Base-by-base conservation (phyloP, 2,329 filamentous ascomycete species). In the Penicillium digitatum region DNA sequence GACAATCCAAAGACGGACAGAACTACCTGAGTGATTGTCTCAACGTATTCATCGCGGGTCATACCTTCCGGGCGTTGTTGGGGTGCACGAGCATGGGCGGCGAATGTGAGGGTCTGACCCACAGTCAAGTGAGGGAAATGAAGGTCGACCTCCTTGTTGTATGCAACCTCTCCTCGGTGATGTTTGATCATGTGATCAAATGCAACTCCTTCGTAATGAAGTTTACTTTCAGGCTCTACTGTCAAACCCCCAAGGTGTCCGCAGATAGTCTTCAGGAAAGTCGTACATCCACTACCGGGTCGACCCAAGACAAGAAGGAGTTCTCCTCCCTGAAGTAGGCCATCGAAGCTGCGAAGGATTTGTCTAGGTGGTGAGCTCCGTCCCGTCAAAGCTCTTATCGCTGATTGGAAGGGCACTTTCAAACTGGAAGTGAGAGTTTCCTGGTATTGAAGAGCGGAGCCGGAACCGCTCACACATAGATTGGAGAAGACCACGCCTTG, bases 91-190 rank as follows among this genome's bases (percentile, higher is more conserved):
- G 87, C 86, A 18, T 81, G 78, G 8, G 88, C 87, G 16, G 88
- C 88, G 59, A 91, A 91, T 50, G 82, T 84, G 45, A 92, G 79
- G 1, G 89, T 92, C 66, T 91, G 86, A 42, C 87, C 87, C 29
- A 91, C 87, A 0, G 82, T 62, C 32, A 65, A 35, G 24, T 64
- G 52, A 91, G 69, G 24, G 87, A 94, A 86, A 64, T 91, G 75
- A 1, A 55, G n/a, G 12, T 58, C 62, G 16, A 46, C 46, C 9
- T 58, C 56, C 9, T 47, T 51, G 37, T 54, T 56, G 38, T 56
- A 59, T 20, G 46, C 48, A 3, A 50, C 50, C 26, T 59, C 54
- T 11, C 57, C 57, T 9, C 48, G 46, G 45, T 49, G 51, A n/a
- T 58, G 48, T 22, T 52, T 52, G 4, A 35, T 47, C 56, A 58